Evolutionary conservation across 1,284 basidiomycete species (phyloP), one percentile per base, ranked within the genome.

Genomic region (Sanghuangporus weigelae): DNA sequence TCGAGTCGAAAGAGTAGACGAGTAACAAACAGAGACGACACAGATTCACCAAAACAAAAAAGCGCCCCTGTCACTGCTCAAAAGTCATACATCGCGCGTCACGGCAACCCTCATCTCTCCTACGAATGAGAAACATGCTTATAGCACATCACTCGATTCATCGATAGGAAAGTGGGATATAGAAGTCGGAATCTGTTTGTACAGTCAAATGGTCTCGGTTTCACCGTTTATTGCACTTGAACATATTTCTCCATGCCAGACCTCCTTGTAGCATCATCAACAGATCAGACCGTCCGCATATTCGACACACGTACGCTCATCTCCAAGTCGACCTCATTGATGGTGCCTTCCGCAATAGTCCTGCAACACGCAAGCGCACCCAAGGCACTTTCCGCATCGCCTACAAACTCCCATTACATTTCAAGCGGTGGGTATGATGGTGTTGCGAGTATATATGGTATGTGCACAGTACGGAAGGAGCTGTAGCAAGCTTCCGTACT

Each of bases 381-480:
- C 0, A 89, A 91, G 0, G 87, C 87, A 63, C 74, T 96, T 19
- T 79, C 81, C 0, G 73, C 83, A 14, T 78, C 86, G 69, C 79
- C 82, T 0, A 80, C 81, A 0, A 79, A 78, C 6, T 70, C 76
- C 31, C 79, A 90, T 69, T 91, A 93, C 67, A 79, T 95, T 19
- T 80, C 90, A 7, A 90, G 86, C 0, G 95, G 92, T 1, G 87
- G 89, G 0, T 95, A 95, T 72, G 92, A 95, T 66, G 92, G 93
- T 40, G 77, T 87, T n/a, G n/a, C 0, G 86, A 90, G 2, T 83
- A 93, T 31, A 78, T 97, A 19, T 97, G 94, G 94, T 95, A 98
- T 73, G 75, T 94, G 36, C 81, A 94, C 1, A 91, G 87, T 68
- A 76, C 79, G 16, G 84, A 84, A 69, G 74, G 78, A 11, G 82